phyloP scores from a whole-genome alignment of 2,329 filamentous ascomycete species.

The Venturia effusa region DNA sequence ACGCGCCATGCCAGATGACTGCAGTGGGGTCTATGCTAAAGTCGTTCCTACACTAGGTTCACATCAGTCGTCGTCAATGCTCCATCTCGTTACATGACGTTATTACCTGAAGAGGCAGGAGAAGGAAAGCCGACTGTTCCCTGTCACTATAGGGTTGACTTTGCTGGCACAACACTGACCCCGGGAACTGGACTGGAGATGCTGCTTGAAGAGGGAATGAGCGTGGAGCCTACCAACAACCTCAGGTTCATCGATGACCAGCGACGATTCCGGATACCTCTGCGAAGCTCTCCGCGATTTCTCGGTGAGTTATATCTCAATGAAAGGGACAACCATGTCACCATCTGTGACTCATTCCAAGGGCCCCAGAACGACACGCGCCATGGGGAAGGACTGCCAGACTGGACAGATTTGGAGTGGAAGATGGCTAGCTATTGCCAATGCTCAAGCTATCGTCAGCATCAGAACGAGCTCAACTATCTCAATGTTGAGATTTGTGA shows the following conservation, averaged over 20 bases:
- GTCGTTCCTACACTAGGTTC: not conserved
- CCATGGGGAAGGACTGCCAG: not conserved
- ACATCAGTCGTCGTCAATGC: not conserved
- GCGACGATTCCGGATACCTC: not conserved
- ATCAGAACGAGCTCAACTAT: not conserved
- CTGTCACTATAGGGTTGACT: constrained; percentile 1
- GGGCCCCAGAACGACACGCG: not conserved
- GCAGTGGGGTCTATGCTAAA: not conserved
- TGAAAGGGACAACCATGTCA: constrained; percentile 2
- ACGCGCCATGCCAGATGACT: not conserved
- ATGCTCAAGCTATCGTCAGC: not conserved
- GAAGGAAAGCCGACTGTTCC: not conserved
- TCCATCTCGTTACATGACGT: not conserved
- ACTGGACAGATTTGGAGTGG: not conserved
- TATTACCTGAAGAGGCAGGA: not conserved
- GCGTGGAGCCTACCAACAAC: not conserved
- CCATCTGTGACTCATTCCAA: not conserved
- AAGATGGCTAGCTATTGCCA: constrained; percentile 1
- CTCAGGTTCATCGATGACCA: not conserved
- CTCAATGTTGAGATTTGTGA: not conserved
- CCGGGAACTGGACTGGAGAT: constrained; percentile 3
- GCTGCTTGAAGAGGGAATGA: not conserved
- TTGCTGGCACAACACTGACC: not conserved
- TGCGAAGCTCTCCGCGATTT: not conserved
- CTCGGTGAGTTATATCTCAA: not conserved